Evolutionary conservation across 371 early-diverging fungal genomes (phyloP), one percentile per base, ranked within the genome.

Genomic region (Mortierella sp.): DNA sequence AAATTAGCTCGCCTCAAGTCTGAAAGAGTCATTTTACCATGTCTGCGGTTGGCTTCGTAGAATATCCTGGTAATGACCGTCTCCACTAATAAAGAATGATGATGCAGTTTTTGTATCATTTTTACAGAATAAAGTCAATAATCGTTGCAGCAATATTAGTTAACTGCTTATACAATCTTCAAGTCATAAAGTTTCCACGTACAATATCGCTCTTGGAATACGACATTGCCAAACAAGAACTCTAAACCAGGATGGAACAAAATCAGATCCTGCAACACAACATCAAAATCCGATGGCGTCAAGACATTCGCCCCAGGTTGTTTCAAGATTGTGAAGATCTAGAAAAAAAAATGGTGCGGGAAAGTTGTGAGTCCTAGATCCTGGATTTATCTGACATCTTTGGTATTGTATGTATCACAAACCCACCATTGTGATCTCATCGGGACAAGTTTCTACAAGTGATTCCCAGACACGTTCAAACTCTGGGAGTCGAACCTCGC

Each of bases 41-140:
- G 88, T 70, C 89, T 88, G 63, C 91, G 88, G 36, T 90, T 90
- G 59, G 91, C 90, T 10, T 86, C 87, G 76, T 94, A 97, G 72
- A 93, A 97, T 52, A 97, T 88, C 15, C 96, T 89, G 62, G 94
- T 91, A 40, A 94, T 91, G 19, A 97, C 97, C 10, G 97, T 97
- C 78, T 88, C 87, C 62, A 87, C 87, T 87, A 41, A 61, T 43
- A 57, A 64, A 59, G 11, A 21, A 45, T n/a, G 60, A 53, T 11
- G 21, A 3, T 28, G 36, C 36, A 36, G 36, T 36, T 36, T 36
- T 36, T 36, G 36, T 36, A 36, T 36, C 4, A 6, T 36, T 36
- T 36, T 3, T 36, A 36, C 36, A 58, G 41, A 24, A 38, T 15
- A n/a, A 24, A n/a, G 11, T 38, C 53, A 28, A 33, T 4, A 16